Conservation (phyloP, 345 rosid species). For the Streptanthus diversifolius region DNA sequence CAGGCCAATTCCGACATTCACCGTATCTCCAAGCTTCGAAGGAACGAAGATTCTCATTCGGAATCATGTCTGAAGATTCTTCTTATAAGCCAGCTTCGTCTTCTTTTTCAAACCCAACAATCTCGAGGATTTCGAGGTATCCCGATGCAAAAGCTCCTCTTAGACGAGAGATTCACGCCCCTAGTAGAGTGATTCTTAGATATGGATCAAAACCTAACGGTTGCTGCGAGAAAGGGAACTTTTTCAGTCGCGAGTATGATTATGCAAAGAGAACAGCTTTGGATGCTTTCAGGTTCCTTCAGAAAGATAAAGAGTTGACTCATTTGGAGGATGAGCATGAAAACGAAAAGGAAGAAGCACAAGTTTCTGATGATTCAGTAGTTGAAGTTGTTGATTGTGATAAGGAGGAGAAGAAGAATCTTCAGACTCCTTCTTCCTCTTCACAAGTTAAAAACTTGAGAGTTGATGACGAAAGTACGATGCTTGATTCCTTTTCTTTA, state of each 20-base stretch:
- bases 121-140: conserved; percentile 60
- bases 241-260: conserved; percentile 31
- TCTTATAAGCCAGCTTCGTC: conserved; percentile 34
- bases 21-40: conserved; percentile 49
- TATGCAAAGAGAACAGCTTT: conserved; percentile 43
- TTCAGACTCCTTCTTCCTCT: conserved; percentile 42
- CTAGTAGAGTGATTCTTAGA: conserved; percentile 57
- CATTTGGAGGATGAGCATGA: conserved; percentile 43
- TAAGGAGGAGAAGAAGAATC: conserved; percentile 31
- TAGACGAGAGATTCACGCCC: conserved; percentile 70
- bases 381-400: conserved; percentile 36
- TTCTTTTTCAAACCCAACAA: conserved; percentile 40
- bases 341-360: conserved; percentile 30
- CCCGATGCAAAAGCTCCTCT: conserved; percentile 56
- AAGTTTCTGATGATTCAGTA: conserved; percentile 53
- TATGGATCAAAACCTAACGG: conserved; percentile 38
- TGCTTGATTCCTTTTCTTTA: conserved; percentile 44
- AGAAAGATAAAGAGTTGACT: conserved; percentile 39
- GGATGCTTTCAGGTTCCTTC: conserved; percentile 38
- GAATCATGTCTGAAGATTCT: conserved; percentile 34
- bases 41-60: conserved; percentile 50
- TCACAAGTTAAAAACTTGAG: conserved; percentile 35
- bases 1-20: conserved; percentile 29
- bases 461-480: conserved; percentile 44
- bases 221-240: conserved; percentile 14